phyloP scores from a whole-genome alignment of 352 stramenopile genomes.

The Elongisporangium prolatum region DNA sequence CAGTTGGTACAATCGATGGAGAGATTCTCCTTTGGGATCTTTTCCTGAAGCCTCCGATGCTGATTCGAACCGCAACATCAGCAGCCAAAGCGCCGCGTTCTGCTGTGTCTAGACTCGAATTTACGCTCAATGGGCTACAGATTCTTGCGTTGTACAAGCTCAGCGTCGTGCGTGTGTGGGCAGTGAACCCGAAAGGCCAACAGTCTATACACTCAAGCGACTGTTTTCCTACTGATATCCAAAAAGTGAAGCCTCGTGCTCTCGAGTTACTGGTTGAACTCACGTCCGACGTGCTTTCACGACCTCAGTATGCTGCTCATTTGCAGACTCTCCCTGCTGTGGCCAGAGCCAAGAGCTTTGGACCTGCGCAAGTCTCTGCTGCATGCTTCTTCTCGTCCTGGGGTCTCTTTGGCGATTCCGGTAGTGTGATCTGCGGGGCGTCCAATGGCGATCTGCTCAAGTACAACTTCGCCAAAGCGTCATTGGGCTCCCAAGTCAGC shows the following conservation, averaged over 20 bases:
- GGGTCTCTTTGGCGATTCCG: constrained; percentile 12
- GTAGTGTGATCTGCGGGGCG: constrained; percentile 20
- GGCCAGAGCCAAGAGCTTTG: constrained; percentile 9
- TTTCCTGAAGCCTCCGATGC: constrained; percentile 8
- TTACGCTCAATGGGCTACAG: constrained; percentile 25
- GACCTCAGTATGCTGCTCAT: constrained; percentile 14
- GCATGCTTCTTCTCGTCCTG: constrained; percentile 19
- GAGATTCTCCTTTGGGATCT: constrained; percentile 32
- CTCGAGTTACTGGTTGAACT: constrained; percentile 25
- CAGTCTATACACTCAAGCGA: constrained; percentile 20
- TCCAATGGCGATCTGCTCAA: constrained; percentile 31
- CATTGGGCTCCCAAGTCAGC: constrained; percentile 1
- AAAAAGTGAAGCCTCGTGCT: constrained; percentile 29
- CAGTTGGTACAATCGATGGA: constrained; percentile 26
- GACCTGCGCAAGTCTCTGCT: constrained; percentile 1
- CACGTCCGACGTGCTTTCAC: constrained; percentile 11
- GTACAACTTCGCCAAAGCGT: constrained; percentile 13
- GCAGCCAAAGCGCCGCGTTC: constrained; percentile 19
- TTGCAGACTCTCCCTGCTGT: constrained; percentile 14
- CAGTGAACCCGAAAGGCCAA: constrained; percentile 8
- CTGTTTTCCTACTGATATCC: constrained; percentile 23
- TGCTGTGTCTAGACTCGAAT: constrained; percentile 19
- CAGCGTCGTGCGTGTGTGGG: constrained; percentile 7
- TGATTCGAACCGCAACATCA: constrained; percentile 15
- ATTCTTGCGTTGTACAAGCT: constrained; percentile 21